phyloP scores from a whole-genome alignment of 768 basidiomycete species.

The Suillus americanus region DNA sequence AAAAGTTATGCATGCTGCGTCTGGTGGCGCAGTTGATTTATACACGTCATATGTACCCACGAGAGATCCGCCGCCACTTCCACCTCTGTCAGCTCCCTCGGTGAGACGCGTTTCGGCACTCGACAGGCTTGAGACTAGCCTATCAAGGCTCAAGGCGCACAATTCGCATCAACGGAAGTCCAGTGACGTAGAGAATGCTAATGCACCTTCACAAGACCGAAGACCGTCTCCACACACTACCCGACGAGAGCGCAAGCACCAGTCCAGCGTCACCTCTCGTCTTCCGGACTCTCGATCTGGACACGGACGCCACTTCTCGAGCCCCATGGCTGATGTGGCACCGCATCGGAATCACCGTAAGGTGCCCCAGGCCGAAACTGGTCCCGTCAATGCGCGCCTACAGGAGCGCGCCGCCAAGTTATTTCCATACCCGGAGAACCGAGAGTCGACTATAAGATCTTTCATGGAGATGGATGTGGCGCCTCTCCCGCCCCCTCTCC shows the following conservation, averaged over 20 bases:
- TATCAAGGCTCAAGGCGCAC: slow-evolving; percentile 32
- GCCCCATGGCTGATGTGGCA: slow-evolving; percentile 9
- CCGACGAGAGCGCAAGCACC: slow-evolving; percentile 14
- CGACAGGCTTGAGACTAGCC: slow-evolving; percentile 33
- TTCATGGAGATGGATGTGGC: slow-evolving; percentile 36
- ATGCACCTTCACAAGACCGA: slow-evolving; percentile 4
- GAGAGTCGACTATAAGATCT: slow-evolving; percentile 16
- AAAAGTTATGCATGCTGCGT: not conserved
- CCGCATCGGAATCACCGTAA: not conserved
- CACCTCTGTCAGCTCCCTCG: slow-evolving; percentile 9
- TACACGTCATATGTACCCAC: slow-evolving; percentile 17
- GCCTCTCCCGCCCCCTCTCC: slow-evolving; percentile 3
- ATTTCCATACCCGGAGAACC: not conserved
- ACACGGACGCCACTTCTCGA: slow-evolving; percentile 9
- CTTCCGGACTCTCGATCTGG: slow-evolving; percentile 1
- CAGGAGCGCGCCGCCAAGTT: not conserved
- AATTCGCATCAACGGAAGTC: slow-evolving; percentile 28
- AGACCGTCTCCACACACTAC: slow-evolving; percentile 23
- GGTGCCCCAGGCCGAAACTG: not conserved
- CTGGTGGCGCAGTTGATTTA: slow-evolving; percentile 5
- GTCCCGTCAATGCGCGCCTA: not conserved
- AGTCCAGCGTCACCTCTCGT: slow-evolving; percentile 9
- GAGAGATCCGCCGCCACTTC: slow-evolving; percentile 21
- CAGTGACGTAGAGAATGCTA: slow-evolving; percentile 15
- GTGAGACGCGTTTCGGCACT: slow-evolving; percentile 28